Evolutionary conservation across 768 basidiomycete species (phyloP).

Genomic region (Collybia sordida): DNA sequence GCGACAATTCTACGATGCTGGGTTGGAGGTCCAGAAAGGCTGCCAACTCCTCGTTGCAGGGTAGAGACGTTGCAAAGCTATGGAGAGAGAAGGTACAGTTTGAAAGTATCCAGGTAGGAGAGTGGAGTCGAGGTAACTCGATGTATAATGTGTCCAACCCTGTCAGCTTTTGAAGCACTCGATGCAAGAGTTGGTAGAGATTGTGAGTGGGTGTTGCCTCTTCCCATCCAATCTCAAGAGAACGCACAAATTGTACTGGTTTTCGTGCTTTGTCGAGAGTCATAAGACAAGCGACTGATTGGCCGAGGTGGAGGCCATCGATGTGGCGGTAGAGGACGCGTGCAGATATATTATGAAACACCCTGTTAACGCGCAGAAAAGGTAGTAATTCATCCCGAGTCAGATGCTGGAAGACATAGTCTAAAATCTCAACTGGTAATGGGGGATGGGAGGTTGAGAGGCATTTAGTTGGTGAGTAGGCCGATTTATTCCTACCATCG

Average conservation of each 20-base stretch:
- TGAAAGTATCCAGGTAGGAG: constrained; percentile 49
- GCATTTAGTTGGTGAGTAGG: background rate
- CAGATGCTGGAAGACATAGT: constrained; percentile 24
- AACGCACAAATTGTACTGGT: constrained; percentile 41
- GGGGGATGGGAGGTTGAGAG: constrained; percentile 3
- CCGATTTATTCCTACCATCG: too few species aligned
- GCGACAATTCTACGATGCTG: constrained; percentile 48
- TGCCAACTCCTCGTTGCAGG: constrained; percentile 47
- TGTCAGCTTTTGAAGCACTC: constrained; percentile 37
- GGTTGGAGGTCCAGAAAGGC: constrained; percentile 52
- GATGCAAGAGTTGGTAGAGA: constrained; percentile 49
- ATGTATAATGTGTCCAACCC: constrained; percentile 43
- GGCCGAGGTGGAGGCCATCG: constrained; percentile 24
- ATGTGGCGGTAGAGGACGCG: constrained; percentile 34
- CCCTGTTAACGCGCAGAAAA: constrained; percentile 21
- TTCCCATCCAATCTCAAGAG: constrained; percentile 45
- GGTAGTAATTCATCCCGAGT: constrained; percentile 18
- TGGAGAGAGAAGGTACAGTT: constrained; percentile 42
- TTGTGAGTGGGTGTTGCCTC: constrained; percentile 39
- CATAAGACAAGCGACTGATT: constrained; percentile 35
- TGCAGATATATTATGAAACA: constrained; percentile 25
- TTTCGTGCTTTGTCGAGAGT: constrained; percentile 35
- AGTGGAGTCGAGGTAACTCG: constrained; percentile 44
- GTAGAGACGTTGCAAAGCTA: constrained; percentile 55
- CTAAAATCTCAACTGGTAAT: constrained; percentile 34